Percentiles rank a stretch among this genome's conserved stretches.
These are phyloP conservation scores for Pluteus cervinus DNA, from an alignment of 768 basidiomycete species.

Conservation along the genomic window DNA sequence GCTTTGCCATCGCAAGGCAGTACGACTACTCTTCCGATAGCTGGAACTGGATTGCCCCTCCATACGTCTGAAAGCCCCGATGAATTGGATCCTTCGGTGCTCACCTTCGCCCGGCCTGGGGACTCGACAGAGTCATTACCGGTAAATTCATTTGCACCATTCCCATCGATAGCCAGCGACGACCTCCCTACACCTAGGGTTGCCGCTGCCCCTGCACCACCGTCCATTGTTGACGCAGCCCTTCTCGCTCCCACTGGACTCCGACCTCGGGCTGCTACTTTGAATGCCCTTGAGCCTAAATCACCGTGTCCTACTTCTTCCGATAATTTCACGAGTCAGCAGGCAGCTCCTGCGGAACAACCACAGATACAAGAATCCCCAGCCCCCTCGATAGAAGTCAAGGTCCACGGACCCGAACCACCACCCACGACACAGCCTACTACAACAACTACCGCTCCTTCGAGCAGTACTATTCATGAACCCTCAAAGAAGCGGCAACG, in stretches of 20 bases:
- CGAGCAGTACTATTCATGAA: constrained; percentile 7
- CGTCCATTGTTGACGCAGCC: constrained; percentile 5
- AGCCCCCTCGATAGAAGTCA: constrained; percentile 3
- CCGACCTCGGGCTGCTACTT: constrained; percentile 5
- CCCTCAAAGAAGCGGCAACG: constrained; percentile 33
- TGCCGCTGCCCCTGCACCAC: constrained; percentile 5
- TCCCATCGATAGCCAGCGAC: constrained; percentile 15
- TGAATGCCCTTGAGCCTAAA: constrained; percentile 1
- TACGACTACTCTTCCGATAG: constrained; percentile 30
- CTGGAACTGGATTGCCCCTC: constrained; percentile 12
- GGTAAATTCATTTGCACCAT: constrained; percentile 11
- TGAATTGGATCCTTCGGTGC: constrained; percentile 72
- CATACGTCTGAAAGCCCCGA: constrained; percentile 35
- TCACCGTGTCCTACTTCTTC: too few species aligned
- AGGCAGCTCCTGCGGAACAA: background rate
- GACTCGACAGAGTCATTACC: constrained; percentile 71
- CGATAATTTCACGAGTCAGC: background rate
- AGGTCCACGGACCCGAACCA: too few species aligned
- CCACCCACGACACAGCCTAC: constrained; percentile 9
- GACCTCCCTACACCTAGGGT: constrained; percentile 31
- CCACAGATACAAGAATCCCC: background rate
- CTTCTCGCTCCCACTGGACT: constrained; percentile 5
- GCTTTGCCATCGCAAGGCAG: constrained; percentile 15
- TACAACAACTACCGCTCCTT: constrained; percentile 11
- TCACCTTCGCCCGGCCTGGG: constrained; percentile 69